Evolutionary conservation across 805 yeast species (phyloP), one percentile per base, ranked within the genome.

Genomic region (Candida parachauliodes): DNA sequence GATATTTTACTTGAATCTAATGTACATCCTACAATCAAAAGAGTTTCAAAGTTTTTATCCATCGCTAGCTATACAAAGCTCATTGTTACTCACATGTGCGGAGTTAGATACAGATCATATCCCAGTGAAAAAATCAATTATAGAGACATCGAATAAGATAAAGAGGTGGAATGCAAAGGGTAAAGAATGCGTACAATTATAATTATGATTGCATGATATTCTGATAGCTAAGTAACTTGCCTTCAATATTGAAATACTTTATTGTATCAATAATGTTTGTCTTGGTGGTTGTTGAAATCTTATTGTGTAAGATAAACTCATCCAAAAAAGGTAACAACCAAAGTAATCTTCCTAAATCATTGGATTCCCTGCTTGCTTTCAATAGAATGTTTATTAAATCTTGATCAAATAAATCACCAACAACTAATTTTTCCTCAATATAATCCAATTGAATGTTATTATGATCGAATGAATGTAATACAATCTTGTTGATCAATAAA

Each of bases 251-350:
- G 21, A 39, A 39, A 18, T 12, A 15, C 11, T 5, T 28, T 19
- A 39, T 28, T 12, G 22, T 18, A 3, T 30, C 31, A 5, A 35
- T 35, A 2, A 39, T 23, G 1, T 29, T 16, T 15, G 3, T 21
- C 14, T 12, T 34, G 3, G 38, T 17, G 11, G 15, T 16, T n/a
- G 18, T 22, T 3, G 40, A n/a, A 6, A 28, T 11, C 4, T 21
- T 20, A 19, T 36, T 26, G 19, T 30, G 16, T 10, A 7, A 24
- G 5, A 52, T 17, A 40, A 26, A 59, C 11, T 41, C 32, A 40
- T 62, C 67, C 28, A 62, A 46, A 39, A 59, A 54, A 3, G 67
- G 68, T n/a, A 57, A 47, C 14, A 61, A 35, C 68, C 68, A 62
- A 52, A 60, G 47, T 20, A 61, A 43, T 28, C 68, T 41, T 3